Percentiles rank a stretch among this genome's conserved stretches.
These are phyloP conservation scores for Sugiyamaella neomexicana DNA, from an alignment of 1,139 yeast species.

Conservation along the genomic window DNA sequence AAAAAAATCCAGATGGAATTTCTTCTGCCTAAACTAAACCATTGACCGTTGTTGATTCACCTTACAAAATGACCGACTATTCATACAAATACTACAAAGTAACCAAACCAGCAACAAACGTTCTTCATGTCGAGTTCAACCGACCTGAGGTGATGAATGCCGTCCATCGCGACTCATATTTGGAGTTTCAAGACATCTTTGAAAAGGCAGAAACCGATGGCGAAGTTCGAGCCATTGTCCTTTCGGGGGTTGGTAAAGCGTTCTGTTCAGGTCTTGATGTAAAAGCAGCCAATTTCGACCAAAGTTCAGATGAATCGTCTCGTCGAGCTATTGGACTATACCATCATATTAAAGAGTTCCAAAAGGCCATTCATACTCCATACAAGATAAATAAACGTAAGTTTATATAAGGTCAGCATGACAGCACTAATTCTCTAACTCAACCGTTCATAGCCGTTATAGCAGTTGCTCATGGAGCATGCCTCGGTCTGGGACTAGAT, in stretches of 20 bases:
- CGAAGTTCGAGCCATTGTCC: slow-evolving; percentile 55
- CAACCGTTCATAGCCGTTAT: slow-evolving; percentile 43
- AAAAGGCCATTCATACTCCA: slow-evolving; percentile 48
- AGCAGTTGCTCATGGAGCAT: slow-evolving; percentile 48
- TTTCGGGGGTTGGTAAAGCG: slow-evolving; percentile 57
- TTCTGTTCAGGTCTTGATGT: slow-evolving; percentile 72
- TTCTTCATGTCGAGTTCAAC: slow-evolving; percentile 62
- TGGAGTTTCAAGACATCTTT: slow-evolving; percentile 55
- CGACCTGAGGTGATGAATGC: slow-evolving; percentile 66
- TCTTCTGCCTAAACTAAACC: too few relatives aligned
- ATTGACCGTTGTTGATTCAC: too few relatives aligned
- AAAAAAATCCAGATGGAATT: too few relatives aligned
- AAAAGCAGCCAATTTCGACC: slow-evolving; percentile 22
- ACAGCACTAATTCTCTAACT: too few relatives aligned
- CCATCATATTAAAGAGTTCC: slow-evolving; percentile 52
- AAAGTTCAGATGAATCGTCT: slow-evolving; percentile 40
- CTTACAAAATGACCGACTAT: slow-evolving; percentile 25
- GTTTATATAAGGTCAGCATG: slow-evolving; percentile 17
- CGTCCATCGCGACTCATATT: slow-evolving; percentile 56
- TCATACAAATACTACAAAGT: slow-evolving; percentile 28
- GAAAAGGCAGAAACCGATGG: slow-evolving; percentile 48
- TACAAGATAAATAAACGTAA: slow-evolving; percentile 37
- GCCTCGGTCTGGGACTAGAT: slow-evolving; percentile 69
- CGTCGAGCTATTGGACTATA: slow-evolving; percentile 39
- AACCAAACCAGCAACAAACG: slow-evolving; percentile 43